Base-by-base conservation (phyloP, 495 filamentous ascomycete genomes). In the Aspergillus bertholletiae region DNA sequence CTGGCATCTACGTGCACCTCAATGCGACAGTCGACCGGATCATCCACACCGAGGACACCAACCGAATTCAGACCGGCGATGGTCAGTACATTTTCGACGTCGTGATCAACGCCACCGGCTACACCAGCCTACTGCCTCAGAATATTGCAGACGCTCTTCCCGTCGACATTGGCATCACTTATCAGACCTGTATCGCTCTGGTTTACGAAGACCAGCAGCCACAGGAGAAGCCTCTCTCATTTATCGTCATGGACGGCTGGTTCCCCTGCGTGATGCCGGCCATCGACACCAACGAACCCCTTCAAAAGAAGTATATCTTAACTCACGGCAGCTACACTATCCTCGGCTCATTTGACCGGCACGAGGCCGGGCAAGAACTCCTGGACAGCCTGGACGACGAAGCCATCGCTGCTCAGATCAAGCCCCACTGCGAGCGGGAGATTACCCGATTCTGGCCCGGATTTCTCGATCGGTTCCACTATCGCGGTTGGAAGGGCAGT, bases 211-310 rank as follows among this genome's bases (percentile, higher is more conserved):
- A 54, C 30, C 32, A 21, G 3, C 15, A 28, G 3, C 40, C 41
- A 9, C 27, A 32, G n/a, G 18, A 32, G 5, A n/a, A 32, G 15
- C 43, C 51, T 2, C 12, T 54, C 7, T 54, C 51, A 6, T 54
- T 54, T 30, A 54, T 54, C 41, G 28, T 47, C 43, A 54, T 54
- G 51, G 51, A 54, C 17, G 51, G 51, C 20, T 46, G 41, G 43
- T 54, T 46, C 20, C 51, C 51, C 3, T 54, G 51, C 21, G 24
- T 54, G 15, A 47, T 54, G 51, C 51, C 51, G 2, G 32, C 28
- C 2, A n/a, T 54, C 13, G 23, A 21, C 4, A 30, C 34, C 1
- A 17, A 32, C 7, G 34, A 26, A 4, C 21, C n/a, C 2, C 27
- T 28, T 1, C 27, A 32, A 8, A 43, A 46, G 2, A 18, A 28